Conservation (phyloP, 163 green algal species). For the Chloromonas sp. region DNA sequence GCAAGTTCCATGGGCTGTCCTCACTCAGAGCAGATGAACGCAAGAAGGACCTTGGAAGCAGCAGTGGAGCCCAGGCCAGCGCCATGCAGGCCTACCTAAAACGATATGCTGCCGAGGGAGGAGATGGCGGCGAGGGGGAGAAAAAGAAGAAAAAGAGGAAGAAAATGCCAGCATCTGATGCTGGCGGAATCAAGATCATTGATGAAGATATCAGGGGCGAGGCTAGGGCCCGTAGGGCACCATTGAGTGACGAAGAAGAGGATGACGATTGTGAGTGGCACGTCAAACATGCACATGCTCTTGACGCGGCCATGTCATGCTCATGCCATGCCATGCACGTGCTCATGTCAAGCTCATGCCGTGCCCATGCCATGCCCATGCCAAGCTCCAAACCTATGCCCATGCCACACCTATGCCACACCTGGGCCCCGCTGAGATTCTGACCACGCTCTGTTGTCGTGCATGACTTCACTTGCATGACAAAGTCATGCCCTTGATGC, state of each 20-base stretch:
- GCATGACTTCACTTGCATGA: too few relatives aligned
- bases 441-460: too few relatives aligned
- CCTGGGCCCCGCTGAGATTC: too few relatives aligned
- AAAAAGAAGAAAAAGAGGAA: constrained; percentile 48
- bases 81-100: constrained; percentile 56
- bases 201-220: constrained; percentile 4
- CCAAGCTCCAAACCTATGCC: too few relatives aligned
- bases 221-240: constrained; percentile 2
- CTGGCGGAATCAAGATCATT: constrained; percentile 10
- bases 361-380: too few relatives aligned
- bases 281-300: not conserved
- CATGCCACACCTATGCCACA: too few relatives aligned
- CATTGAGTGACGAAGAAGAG: constrained; percentile 27
- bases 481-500: too few relatives aligned
- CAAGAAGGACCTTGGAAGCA: constrained; percentile 27
- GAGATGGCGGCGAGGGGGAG: constrained; percentile 33
- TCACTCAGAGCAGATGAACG: constrained; percentile 30
- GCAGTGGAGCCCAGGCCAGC: constrained; percentile 14
- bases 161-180: constrained; percentile 22
- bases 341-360: not conserved
- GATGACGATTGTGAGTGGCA: constrained; percentile 25
- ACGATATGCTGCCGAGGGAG: constrained; percentile 22
- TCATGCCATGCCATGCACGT: too few relatives aligned
- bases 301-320: not conserved
- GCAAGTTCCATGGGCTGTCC: constrained; percentile 35